Evolutionary conservation across 257 asterid species (phyloP).

Genomic region (Coffea eugenioides): DNA sequence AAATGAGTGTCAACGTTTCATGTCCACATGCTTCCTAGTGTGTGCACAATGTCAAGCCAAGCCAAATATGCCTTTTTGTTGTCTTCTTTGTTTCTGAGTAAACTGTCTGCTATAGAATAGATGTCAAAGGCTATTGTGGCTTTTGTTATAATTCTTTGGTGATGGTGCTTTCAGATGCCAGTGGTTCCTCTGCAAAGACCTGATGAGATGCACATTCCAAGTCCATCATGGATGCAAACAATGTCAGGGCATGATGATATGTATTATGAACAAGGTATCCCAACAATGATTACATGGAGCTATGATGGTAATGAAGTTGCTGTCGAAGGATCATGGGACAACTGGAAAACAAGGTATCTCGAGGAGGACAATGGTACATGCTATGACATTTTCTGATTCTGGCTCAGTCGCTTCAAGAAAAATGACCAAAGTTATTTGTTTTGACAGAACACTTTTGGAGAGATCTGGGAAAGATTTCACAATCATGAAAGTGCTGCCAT

Average conservation of each 20-base stretch:
- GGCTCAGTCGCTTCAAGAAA: background rate
- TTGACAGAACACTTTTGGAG: constrained; percentile 78
- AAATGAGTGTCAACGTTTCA: background rate
- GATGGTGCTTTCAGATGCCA: constrained; percentile 61
- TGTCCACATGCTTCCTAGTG: background rate
- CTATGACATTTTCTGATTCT: constrained; percentile 9
- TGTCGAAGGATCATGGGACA: constrained; percentile 98
- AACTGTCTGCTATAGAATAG: background rate
- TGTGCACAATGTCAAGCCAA: background rate
- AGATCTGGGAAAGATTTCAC: constrained; percentile 97
- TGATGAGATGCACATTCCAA: constrained; percentile 76
- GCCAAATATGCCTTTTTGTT: background rate
- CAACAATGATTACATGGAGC: constrained; percentile 94
- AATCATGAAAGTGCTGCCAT: constrained; percentile 90
- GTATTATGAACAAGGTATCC: constrained; percentile 67
- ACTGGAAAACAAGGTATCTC: constrained; percentile 82
- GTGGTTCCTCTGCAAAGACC: constrained; percentile 91
- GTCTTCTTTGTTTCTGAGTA: background rate
- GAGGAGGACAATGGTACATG: background rate
- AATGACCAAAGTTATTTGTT: constrained; percentile 17
- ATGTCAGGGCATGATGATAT: constrained; percentile 64
- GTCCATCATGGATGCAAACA: constrained; percentile 87
- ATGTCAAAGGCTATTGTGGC: constrained; percentile 6
- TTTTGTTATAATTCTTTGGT: constrained; percentile 12
- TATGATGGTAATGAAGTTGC: constrained; percentile 80